These are phyloP conservation scores for Candida peoriensis DNA, from an alignment of 805 yeast species.

Conservation along the genomic window DNA sequence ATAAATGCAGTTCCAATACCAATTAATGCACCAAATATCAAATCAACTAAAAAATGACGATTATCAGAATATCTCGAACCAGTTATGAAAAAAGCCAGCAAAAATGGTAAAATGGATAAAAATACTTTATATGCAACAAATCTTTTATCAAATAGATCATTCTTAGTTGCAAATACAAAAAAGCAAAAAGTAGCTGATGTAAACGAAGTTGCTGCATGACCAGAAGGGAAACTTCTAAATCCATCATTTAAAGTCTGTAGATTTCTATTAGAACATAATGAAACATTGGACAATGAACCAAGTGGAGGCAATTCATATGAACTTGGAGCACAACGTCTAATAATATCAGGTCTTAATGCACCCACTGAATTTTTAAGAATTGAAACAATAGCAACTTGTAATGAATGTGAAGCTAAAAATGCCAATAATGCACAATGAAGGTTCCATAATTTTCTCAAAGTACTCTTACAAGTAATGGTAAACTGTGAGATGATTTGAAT, in stretches of 20 bases:
- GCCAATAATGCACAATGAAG: constrained; percentile 32
- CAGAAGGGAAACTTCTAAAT: constrained; percentile 54
- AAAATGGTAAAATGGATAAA: constrained; percentile 30
- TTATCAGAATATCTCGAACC: constrained; percentile 44
- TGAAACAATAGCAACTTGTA: constrained; percentile 35
- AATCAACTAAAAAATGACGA: constrained; percentile 38
- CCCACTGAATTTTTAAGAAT: constrained; percentile 45
- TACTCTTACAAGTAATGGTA: constrained; percentile 16
- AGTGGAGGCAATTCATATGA: constrained; percentile 27
- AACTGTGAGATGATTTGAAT: constrained; percentile 22
- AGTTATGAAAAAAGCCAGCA: constrained; percentile 30
- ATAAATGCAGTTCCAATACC: constrained; percentile 31
- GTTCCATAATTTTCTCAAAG: constrained; percentile 35
- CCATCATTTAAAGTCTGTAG: constrained; percentile 39
- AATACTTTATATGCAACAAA: constrained; percentile 31
- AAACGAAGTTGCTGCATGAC: constrained; percentile 49
- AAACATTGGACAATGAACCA: constrained; percentile 38
- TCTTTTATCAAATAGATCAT: constrained; percentile 32
- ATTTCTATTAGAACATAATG: constrained; percentile 39
- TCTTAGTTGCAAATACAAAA: constrained; percentile 30
- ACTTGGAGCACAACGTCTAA: constrained; percentile 43
- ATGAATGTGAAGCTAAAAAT: constrained; percentile 32
- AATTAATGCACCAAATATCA: constrained; percentile 33
- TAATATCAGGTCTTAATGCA: constrained; percentile 48
- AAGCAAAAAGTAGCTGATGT: constrained; percentile 37